Evolutionary conservation across 805 yeast genomes (phyloP).

Genomic region (Huiozyma sinensis): DNA sequence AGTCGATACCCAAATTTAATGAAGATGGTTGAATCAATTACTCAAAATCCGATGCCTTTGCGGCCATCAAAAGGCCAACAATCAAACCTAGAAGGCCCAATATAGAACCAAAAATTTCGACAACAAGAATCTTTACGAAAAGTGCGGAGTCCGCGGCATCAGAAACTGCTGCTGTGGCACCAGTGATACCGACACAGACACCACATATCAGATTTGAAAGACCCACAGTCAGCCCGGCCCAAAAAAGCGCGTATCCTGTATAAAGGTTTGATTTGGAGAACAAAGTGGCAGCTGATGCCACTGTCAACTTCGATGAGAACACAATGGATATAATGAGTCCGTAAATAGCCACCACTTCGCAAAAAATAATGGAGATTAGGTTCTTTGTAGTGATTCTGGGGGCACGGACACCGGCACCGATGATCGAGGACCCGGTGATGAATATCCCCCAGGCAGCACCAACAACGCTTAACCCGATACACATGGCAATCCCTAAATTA

Average conservation of each 20-base stretch:
- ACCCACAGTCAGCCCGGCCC: slow-evolving; percentile 98
- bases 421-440: slow-evolving; percentile 83
- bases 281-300: slow-evolving; percentile 44
- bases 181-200: slow-evolving; percentile 92
- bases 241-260: slow-evolving; percentile 90
- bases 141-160: slow-evolving; percentile 96
- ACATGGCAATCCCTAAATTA: slow-evolving; percentile 71
- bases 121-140: slow-evolving; percentile 90
- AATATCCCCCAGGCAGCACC: slow-evolving; percentile 99
- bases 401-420: slow-evolving; percentile 97
- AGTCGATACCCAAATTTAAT: too few relatives aligned
- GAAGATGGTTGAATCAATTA: slow-evolving; percentile 19
- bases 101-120: slow-evolving; percentile 95
- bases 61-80: slow-evolving; percentile 95
- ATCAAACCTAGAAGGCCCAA: slow-evolving; percentile 92
- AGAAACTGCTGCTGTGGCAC: slow-evolving; percentile 95
- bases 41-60: slow-evolving; percentile 81
- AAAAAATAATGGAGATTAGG: slow-evolving; percentile 90
- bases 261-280: slow-evolving; percentile 77
- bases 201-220: slow-evolving; percentile 90
- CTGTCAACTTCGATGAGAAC: slow-evolving; percentile 78
- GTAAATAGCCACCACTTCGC: slow-evolving; percentile 98
- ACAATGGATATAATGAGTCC: slow-evolving; percentile 97
- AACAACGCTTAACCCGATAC: slow-evolving; percentile 88
- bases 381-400: slow-evolving; percentile 97